Percentiles rank a stretch among this genome's conserved stretches.
Conservation (phyloP, 2,329 filamentous ascomycete species). For the Pestalotiopsis sp. region DNA sequence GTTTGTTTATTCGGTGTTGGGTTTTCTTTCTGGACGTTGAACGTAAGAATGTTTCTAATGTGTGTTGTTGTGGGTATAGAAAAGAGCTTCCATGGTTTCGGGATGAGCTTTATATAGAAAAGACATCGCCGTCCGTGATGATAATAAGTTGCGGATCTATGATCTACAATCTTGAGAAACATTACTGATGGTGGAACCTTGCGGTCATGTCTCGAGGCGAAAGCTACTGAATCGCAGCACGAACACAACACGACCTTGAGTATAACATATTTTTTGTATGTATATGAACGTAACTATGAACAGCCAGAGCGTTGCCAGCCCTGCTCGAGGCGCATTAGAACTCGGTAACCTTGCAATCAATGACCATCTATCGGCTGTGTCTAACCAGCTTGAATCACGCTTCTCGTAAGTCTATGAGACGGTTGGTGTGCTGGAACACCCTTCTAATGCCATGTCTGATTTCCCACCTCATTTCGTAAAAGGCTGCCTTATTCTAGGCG, state of each 20-base stretch:
- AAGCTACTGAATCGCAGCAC: neutral
- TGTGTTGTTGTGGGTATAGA: too few relatives aligned
- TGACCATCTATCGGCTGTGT: neutral
- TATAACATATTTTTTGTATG: neutral
- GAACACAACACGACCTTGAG: neutral
- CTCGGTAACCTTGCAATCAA: neutral
- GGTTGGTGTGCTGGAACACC: neutral
- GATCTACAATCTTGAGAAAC: too few relatives aligned
- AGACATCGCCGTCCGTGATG: too few relatives aligned
- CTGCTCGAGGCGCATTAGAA: constrained; percentile 8
- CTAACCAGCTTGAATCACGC: neutral
- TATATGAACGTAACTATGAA: neutral
- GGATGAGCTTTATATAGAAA: too few relatives aligned
- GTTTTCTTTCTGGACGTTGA: too few relatives aligned
- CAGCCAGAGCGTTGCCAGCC: constrained; percentile 3
- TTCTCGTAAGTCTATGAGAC: neutral
- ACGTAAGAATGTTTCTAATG: too few relatives aligned
- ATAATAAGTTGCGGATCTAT: too few relatives aligned
- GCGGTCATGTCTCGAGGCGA: too few relatives aligned
- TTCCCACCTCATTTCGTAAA: constrained; percentile 4
- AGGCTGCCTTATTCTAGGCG: constrained; percentile 2
- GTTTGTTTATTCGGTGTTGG: too few relatives aligned
- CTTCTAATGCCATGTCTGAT: neutral
- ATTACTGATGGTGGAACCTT: too few relatives aligned
- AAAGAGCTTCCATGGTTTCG: too few relatives aligned